phyloP scores from a whole-genome alignment of 768 basidiomycete species.

The Mycena latifolia region DNA sequence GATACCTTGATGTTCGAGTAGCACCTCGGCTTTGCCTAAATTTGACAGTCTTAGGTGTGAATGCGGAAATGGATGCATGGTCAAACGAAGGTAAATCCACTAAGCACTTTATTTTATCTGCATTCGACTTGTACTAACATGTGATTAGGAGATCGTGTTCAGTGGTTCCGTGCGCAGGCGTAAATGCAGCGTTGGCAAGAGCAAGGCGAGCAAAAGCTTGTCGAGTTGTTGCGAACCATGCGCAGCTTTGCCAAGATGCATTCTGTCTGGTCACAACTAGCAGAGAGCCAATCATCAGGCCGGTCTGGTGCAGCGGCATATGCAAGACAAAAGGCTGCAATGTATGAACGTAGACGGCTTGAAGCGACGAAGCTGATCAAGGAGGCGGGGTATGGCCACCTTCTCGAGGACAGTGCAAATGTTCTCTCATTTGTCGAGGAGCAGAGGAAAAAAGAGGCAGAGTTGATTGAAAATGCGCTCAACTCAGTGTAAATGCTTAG shows the following conservation, averaged over 20 bases:
- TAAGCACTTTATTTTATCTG: background rate
- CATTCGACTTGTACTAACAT: too few relatives aligned
- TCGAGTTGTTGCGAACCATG: too few relatives aligned
- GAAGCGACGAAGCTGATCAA: background rate
- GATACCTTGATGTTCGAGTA: too few relatives aligned
- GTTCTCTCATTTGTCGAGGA: background rate
- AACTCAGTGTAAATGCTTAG: too few relatives aligned
- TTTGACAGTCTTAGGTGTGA: too few relatives aligned
- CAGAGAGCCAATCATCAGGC: too few relatives aligned
- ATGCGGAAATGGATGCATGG: conserved; percentile 8
- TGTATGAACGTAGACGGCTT: background rate
- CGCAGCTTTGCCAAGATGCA: background rate
- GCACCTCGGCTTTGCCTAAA: too few relatives aligned
- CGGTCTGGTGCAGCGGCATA: too few relatives aligned
- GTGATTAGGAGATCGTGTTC: background rate
- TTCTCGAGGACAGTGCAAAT: background rate
- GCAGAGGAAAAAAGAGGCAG: background rate
- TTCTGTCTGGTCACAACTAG: conserved; percentile 29
- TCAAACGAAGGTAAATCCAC: conserved; percentile 3
- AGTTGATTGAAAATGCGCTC: background rate
- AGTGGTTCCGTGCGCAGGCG: conserved; percentile 2
- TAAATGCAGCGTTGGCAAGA: conserved; percentile 15
- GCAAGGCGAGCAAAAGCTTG: too few relatives aligned
- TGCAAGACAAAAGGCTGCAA: conserved; percentile 4
- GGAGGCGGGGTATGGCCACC: background rate